phyloP scores from a whole-genome alignment of 208 protist genomes.

The Balamuthia mandrillaris region DNA sequence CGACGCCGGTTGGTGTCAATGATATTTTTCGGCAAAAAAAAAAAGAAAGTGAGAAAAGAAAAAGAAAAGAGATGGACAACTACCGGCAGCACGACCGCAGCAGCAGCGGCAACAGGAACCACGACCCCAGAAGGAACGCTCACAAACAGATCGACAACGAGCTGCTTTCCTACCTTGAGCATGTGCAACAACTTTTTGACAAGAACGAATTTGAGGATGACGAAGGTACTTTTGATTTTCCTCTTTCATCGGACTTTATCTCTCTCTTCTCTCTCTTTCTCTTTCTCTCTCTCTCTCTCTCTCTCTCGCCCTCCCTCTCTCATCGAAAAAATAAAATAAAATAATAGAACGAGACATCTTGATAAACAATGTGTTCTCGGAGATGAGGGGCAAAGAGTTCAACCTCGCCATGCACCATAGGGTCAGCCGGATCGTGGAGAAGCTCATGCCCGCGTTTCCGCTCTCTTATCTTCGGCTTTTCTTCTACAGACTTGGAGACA shows the following conservation, averaged over 20 bases:
- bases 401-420: not conserved
- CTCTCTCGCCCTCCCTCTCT: too few species aligned
- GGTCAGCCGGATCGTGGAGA: not conserved
- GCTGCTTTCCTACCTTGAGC: not conserved
- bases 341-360: not conserved
- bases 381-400: not conserved
- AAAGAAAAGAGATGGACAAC: too few species aligned
- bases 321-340: too few species aligned
- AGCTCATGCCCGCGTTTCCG: not conserved
- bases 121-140: not conserved
- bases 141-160: not conserved
- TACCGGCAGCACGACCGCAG: too few species aligned
- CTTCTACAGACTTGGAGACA: not conserved
- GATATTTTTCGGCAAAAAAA: too few species aligned
- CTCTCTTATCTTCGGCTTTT: not conserved
- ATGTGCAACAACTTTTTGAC: not conserved
- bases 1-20: too few species aligned
- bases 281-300: too few species aligned
- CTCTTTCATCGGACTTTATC: too few species aligned
- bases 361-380: slow-evolving; percentile 1
- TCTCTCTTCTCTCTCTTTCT: too few species aligned
- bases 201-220: slow-evolving; percentile 17
- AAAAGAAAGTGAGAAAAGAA: too few species aligned
- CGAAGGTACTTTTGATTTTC: not conserved
- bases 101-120: too few species aligned